phyloP scores from a whole-genome alignment of 257 asterid species.

The Echites panduratus region DNA sequence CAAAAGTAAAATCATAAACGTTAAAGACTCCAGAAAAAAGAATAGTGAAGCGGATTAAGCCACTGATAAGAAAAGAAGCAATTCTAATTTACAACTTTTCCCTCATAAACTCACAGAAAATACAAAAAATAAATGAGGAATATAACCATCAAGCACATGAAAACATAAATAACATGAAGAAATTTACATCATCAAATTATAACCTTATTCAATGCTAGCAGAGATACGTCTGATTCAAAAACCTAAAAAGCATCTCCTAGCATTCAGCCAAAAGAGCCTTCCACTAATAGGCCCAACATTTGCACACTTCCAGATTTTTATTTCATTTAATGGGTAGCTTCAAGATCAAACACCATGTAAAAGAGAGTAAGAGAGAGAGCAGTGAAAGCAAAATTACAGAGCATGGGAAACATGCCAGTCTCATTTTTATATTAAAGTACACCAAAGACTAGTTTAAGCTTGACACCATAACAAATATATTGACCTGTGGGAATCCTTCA shows the following conservation, averaged over 20 bases:
- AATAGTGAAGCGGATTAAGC: neutral
- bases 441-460: neutral
- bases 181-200: neutral
- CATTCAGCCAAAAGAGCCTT: neutral
- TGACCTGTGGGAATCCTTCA: neutral
- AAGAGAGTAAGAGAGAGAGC: neutral
- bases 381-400: neutral
- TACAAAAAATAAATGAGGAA: neutral
- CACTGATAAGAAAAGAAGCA: neutral
- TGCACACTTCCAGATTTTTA: neutral
- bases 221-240: neutral
- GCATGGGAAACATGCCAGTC: neutral
- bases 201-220: neutral
- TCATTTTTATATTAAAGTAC: neutral
- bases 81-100: neutral
- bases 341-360: neutral
- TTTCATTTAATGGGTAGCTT: neutral
- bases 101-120: neutral
- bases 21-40: neutral
- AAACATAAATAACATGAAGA: too few species aligned
- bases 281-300: neutral
- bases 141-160: neutral
- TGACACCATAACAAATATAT: too few species aligned
- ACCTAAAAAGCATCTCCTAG: neutral
- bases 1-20: neutral